Percentiles rank a stretch among this genome's conserved stretches.
These are phyloP conservation scores for Saraca asoca DNA, from an alignment of 331 rosid genomes.

Conservation along the genomic window DNA sequence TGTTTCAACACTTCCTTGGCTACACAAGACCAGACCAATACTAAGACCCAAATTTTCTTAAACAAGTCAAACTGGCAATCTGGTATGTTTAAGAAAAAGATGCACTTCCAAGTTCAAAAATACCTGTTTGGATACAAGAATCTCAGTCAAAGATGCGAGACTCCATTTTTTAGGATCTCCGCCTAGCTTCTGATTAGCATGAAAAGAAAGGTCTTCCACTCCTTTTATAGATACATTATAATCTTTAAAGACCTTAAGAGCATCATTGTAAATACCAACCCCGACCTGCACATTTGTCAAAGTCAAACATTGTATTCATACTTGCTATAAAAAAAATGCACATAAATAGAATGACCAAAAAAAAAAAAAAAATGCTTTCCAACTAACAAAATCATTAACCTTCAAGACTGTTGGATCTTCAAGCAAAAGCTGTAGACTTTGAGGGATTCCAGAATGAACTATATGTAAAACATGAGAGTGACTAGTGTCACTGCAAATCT, in stretches of 20 bases:
- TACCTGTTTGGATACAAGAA: conserved; percentile 73
- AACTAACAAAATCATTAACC: conserved; percentile 47
- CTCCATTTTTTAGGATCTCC: conserved; percentile 56
- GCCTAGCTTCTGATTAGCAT: conserved; percentile 74
- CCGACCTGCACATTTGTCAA: conserved; percentile 64
- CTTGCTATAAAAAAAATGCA: conserved; percentile 2
- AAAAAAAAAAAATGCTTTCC: not conserved
- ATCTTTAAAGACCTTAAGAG: conserved; percentile 71
- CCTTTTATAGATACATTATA: conserved; percentile 61
- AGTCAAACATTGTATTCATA: conserved; percentile 9
- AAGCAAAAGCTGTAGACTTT: conserved; percentile 61
- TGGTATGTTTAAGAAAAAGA: too few relatives aligned
- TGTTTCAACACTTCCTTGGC: too few relatives aligned
- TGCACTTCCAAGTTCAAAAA: not conserved
- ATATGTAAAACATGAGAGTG: conserved; percentile 80
- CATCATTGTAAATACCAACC: conserved; percentile 67
- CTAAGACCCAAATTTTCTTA: too few relatives aligned
- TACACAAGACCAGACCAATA: too few relatives aligned
- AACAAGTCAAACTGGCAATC: too few relatives aligned
- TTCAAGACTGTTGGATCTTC: conserved; percentile 67
- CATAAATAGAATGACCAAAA: not conserved
- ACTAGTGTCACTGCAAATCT: conserved; percentile 59
- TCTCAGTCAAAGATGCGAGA: conserved; percentile 72
- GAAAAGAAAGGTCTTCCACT: conserved; percentile 66
- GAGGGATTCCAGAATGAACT: conserved; percentile 84